phyloP scores from a whole-genome alignment of 306 rosid genomes.

The Dicorynia guianensis region DNA sequence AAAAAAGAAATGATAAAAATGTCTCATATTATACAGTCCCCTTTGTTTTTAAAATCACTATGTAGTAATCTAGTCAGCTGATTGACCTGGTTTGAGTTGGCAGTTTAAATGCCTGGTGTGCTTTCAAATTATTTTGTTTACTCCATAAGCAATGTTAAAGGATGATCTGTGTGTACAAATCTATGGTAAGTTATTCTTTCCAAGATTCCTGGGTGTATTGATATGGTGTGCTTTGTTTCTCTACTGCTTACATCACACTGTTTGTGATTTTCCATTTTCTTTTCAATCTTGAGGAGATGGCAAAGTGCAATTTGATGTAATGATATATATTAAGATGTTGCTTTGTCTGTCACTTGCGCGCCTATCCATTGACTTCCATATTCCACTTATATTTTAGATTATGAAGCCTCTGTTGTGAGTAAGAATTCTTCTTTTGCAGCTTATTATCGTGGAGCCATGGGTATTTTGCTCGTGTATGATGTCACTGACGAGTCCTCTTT shows the following conservation, averaged over 20 bases:
- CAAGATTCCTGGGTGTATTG: conserved; percentile 28
- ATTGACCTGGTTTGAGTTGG: conserved; percentile 24
- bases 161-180: not conserved
- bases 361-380: not conserved
- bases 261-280: too few relatives aligned
- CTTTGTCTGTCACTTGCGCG: conserved; percentile 5
- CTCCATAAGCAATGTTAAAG: not conserved
- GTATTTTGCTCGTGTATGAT: conserved; percentile 95
- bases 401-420: conserved; percentile 20
- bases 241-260: too few relatives aligned
- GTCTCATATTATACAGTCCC: not conserved
- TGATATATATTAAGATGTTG: not conserved
- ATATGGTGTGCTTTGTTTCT: conserved; percentile 8
- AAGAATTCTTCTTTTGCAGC: conserved; percentile 59
- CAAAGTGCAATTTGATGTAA: not conserved
- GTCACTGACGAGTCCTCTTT: conserved; percentile 96
- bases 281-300: too few relatives aligned
- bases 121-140: not conserved
- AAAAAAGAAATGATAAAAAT: not conserved
- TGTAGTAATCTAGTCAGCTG: conserved; percentile 10
- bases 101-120: not conserved
- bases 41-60: conserved; percentile 27
- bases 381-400: conserved; percentile 1
- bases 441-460: conserved; percentile 99
- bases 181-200: not conserved